Percentiles rank a stretch among this genome's conserved stretches.
Conservation (phyloP, 2,329 filamentous ascomycete genomes). For the Pseudogymnoascus sp. region DNA sequence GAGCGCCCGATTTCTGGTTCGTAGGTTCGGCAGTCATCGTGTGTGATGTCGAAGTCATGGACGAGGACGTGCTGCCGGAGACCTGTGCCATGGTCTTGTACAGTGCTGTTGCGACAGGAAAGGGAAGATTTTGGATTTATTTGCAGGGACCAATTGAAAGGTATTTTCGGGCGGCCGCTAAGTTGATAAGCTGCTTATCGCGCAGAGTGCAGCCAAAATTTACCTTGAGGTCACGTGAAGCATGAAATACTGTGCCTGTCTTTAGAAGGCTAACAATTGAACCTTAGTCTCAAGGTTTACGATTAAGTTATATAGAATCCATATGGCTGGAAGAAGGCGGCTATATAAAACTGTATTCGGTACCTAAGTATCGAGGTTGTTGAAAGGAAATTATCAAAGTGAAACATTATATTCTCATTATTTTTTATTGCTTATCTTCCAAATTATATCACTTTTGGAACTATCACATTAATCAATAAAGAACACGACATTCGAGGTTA, state of each 20-base stretch:
- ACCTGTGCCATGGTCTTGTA: constrained; percentile 7
- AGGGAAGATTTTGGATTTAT: constrained; percentile 8
- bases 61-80: constrained; percentile 44
- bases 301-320: background rate
- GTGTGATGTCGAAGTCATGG: constrained; percentile 55
- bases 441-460: too few relatives aligned
- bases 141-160: constrained; percentile 10
- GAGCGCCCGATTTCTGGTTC: constrained; percentile 21
- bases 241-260: too few relatives aligned
- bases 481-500: background rate
- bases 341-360: too few relatives aligned
- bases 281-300: background rate
- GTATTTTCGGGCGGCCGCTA: constrained; percentile 4
- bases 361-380: background rate
- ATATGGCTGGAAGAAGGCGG: background rate
- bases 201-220: background rate
- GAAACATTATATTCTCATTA: too few relatives aligned
- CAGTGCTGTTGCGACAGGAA: background rate
- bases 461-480: background rate
- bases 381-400: background rate
- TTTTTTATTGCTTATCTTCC: background rate
- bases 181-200: constrained; percentile 8
- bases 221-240: background rate
- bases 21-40: constrained; percentile 47
- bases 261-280: background rate